phyloP scores from a whole-genome alignment of 2,329 filamentous ascomycete species.

The Exophiala aquamarina region DNA sequence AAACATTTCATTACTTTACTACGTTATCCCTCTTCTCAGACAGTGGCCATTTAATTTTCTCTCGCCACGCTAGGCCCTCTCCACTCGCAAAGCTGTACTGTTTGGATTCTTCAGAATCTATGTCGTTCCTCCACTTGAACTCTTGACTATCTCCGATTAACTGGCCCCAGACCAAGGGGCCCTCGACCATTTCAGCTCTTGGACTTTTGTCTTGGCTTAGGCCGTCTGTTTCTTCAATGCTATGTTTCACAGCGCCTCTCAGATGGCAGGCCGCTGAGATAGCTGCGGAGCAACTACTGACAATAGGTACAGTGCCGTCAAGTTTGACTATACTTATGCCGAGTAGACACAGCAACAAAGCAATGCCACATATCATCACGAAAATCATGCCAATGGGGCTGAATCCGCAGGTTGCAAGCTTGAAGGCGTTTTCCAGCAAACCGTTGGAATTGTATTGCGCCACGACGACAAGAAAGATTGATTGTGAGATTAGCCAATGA shows the following conservation, averaged over 20 bases:
- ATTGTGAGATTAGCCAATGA: slow-evolving; percentile 46
- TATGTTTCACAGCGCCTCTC: neutral
- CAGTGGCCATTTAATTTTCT: neutral
- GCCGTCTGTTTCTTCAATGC: neutral
- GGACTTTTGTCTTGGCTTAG: neutral
- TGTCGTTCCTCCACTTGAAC: neutral
- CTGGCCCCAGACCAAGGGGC: slow-evolving; percentile 3
- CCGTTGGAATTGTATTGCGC: slow-evolving; percentile 20
- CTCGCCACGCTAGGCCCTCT: neutral
- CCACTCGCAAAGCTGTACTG: slow-evolving; percentile 5
- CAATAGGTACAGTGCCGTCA: slow-evolving; percentile 29
- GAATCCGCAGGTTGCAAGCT: slow-evolving; percentile 20
- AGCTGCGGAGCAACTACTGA: slow-evolving; percentile 32
- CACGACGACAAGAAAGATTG: slow-evolving; percentile 40
- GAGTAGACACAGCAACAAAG: slow-evolving; percentile 14
- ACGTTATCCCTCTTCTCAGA: no score
- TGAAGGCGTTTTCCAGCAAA: neutral
- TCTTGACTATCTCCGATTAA: neutral
- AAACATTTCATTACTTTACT: no score
- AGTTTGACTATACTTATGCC: slow-evolving; percentile 20
- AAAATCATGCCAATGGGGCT: slow-evolving; percentile 21
- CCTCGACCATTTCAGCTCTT: slow-evolving; percentile 1
- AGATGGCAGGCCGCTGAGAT: slow-evolving; percentile 33
- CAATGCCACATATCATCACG: slow-evolving; percentile 4
- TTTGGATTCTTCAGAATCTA: neutral